Base-by-base conservation (phyloP, 2,329 filamentous ascomycete genomes). In the Nemania diffusa region DNA sequence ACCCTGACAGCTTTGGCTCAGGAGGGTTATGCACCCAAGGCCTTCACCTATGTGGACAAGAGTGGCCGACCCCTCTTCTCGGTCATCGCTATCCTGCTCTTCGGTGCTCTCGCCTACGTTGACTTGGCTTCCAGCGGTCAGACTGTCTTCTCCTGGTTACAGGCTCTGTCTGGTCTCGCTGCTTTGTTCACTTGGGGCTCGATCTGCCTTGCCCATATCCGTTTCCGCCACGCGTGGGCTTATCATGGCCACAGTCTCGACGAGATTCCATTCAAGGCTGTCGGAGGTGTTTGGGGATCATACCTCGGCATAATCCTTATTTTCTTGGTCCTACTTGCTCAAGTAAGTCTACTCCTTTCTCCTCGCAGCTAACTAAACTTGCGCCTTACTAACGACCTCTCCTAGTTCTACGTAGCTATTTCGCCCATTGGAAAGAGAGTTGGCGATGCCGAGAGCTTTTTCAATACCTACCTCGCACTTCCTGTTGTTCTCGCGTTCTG, bases 101-200 rank as follows among this genome's bases (percentile, higher is more conserved):
- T 87, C 46, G 87, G 85, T 24, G 73, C 82, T 2, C 78, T 89
- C 2, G 86, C 83, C 5, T 88, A 84, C 64, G 69, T 85, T 34
- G 81, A 79, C 65, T 76, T 88, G 27, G 75, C 78, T 53, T 73
- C 79, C 0, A 79, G 79, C 1, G 85, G 86, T 24, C 76, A 74
- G 1, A 79, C 78, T 0, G 84, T 91, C 24, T 91, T 92, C 65
- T 81, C 85, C 73, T 92, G 90, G 90, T 83, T 92, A 3, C 83
- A 87, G 27, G 87, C 89, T 8, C 80, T 92, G 17, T 90, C 88
- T 0, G 90, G 88, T 58, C 81, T 92, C 4, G 85, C 87, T 11
- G 86, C 88, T 13, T 82, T 92, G 50, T 91, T 91, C 76, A 89
- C 89, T 11, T 92, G 90, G 90, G 89, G 85, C 20, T 90, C 87